Conservation (phyloP, 2,329 filamentous ascomycete genomes). For the Aureobasidium subglaciale region DNA sequence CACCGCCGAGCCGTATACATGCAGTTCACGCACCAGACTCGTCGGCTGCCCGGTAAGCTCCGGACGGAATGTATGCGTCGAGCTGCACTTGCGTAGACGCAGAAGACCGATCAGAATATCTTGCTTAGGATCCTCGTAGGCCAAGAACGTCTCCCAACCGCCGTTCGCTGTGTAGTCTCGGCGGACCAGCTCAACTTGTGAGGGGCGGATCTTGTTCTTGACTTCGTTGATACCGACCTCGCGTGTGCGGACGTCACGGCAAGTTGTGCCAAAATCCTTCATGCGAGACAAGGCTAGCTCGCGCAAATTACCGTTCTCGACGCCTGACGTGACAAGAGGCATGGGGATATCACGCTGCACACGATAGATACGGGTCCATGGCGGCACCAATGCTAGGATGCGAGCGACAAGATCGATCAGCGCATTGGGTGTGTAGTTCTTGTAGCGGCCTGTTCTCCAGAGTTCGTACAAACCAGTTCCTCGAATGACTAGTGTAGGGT, state of each 20-base stretch:
- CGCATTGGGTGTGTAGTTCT: constrained; percentile 97
- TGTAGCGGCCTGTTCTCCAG: constrained; percentile 93
- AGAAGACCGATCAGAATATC: constrained; percentile 92
- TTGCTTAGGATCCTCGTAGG: constrained; percentile 97
- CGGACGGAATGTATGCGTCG: constrained; percentile 83
- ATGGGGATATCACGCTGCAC: constrained; percentile 99
- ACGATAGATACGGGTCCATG: constrained; percentile 97
- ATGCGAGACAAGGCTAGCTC: constrained; percentile 92
- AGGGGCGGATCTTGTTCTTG: constrained; percentile 95
- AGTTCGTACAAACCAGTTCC: constrained; percentile 95
- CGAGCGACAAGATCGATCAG: constrained; percentile 91
- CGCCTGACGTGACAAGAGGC: constrained; percentile 96
- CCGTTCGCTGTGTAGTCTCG: constrained; percentile 92
- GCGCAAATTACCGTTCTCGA: constrained; percentile 93
- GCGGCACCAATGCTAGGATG: constrained; percentile 90
- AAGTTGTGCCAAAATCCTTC: constrained; percentile 98
- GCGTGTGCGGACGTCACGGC: constrained; percentile 89
- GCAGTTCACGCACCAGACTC: constrained; percentile 85
- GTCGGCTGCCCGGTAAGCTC: constrained; percentile 82
- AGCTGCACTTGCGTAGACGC: constrained; percentile 80
- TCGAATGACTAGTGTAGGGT: constrained; percentile 92
- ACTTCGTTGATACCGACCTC: constrained; percentile 99
- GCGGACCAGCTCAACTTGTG: constrained; percentile 89
- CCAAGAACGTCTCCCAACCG: constrained; percentile 97
- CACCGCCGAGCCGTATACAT: constrained; percentile 96